Percentiles rank a stretch among this genome's conserved stretches.
These are phyloP conservation scores for Mortierella sp. DNA, from an alignment of 371 early-diverging fungal species.

Conservation along the genomic window DNA sequence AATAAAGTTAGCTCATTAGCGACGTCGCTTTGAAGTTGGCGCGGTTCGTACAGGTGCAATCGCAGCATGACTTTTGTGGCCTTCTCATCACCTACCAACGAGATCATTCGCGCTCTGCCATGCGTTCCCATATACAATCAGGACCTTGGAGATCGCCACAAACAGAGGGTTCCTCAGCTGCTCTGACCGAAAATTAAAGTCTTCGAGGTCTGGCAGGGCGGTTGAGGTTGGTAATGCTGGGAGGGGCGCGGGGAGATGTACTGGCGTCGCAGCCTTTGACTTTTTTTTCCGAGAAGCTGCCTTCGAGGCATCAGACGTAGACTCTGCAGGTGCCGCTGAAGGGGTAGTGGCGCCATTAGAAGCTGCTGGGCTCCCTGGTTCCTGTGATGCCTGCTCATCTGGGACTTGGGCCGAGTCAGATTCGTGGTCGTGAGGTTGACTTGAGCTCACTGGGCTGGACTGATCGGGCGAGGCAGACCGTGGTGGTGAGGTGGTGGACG, in stretches of 20 bases:
- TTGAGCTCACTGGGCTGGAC: not conserved
- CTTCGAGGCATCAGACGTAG: not conserved
- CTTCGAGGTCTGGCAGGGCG: constrained; percentile 37
- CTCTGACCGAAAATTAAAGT: constrained; percentile 44
- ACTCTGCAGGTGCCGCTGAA: constrained; percentile 4
- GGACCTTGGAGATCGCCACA: constrained; percentile 46
- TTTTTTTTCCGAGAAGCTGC: constrained; percentile 23
- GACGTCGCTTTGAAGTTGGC: not conserved
- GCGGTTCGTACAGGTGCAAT: not conserved
- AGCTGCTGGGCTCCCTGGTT: not conserved
- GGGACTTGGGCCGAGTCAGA: not conserved
- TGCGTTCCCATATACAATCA: constrained; percentile 53
- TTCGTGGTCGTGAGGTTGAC: not conserved
- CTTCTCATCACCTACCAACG: constrained; percentile 33
- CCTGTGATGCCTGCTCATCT: not conserved
- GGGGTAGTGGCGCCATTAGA: not conserved
- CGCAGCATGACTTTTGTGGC: not conserved
- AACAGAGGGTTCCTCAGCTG: constrained; percentile 52
- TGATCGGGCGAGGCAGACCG: not conserved
- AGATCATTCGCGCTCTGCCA: constrained; percentile 57
- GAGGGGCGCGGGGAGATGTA: constrained; percentile 33
- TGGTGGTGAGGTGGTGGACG: not conserved
- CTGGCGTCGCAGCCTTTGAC: not conserved
- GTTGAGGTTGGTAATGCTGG: constrained; percentile 34
- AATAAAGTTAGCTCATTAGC: not conserved